A percentile compares a stretch with the other conserved stretches of the same genome.
phyloP scores from a whole-genome alignment of 257 asterid genomes.

The Sherardia arvensis region DNA sequence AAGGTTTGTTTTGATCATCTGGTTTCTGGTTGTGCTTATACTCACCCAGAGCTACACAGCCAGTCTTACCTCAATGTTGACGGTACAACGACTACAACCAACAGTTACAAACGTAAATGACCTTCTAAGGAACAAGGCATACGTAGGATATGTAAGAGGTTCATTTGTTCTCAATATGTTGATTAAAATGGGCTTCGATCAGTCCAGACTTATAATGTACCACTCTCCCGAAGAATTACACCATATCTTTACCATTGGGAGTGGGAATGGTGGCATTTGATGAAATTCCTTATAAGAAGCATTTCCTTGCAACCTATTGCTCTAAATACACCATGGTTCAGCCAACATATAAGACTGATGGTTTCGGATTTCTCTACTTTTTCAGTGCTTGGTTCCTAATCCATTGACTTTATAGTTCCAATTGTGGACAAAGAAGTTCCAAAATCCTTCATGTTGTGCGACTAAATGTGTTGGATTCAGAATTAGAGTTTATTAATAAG shows the following conservation, averaged over 20 bases:
- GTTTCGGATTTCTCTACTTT: conserved; percentile 20
- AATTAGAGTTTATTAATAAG: too few species aligned
- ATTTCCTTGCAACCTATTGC: conserved; percentile 22
- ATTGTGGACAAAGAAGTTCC: too few species aligned
- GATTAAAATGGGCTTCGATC: conserved; percentile 7
- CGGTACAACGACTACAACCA: conserved; percentile 42
- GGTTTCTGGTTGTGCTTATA: conserved; percentile 33
- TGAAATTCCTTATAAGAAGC: conserved; percentile 30
- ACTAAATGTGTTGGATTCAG: too few species aligned
- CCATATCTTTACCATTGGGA: conserved; percentile 19
- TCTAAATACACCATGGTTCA: conserved; percentile 17
- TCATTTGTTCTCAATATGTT: conserved; percentile 13
- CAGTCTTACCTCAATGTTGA: too few species aligned
- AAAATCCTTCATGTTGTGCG: too few species aligned
- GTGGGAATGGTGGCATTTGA: conserved; percentile 27
- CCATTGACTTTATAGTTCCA: too few species aligned
- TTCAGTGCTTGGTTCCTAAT: too few species aligned
- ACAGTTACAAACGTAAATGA: conserved; percentile 29
- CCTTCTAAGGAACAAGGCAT: conserved; percentile 23
- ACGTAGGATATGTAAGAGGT: conserved; percentile 15
- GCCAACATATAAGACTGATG: conserved; percentile 25
- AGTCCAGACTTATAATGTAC: conserved; percentile 11
- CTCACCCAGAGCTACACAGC: conserved; percentile 49
- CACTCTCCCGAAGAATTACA: conserved; percentile 10
- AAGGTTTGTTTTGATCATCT: conserved; percentile 32